Base-by-base conservation (phyloP, 495 filamentous ascomycete species). In the Jackrogersella multiformis region DNA sequence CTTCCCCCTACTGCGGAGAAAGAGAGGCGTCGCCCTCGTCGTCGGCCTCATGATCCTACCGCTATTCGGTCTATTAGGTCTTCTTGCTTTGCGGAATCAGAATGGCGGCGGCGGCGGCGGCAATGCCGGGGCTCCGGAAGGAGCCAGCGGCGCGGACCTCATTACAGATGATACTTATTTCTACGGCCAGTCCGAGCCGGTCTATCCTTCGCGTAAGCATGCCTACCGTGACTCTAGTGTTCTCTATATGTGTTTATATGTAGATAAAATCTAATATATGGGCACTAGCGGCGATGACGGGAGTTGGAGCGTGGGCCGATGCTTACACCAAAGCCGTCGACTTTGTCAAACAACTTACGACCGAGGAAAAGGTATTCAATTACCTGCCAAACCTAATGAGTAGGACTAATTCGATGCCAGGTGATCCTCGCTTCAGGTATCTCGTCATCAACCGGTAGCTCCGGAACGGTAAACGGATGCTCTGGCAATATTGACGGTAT, bases 121-220 rank as follows among this genome's bases (percentile, higher is more conserved):
- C 18, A 23, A 32, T 12, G 45, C 16, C 30, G 52, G 13, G 0
- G 39, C 21, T 38, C 28, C 12, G 20, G 34, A 34, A 65, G 66
- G 28, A 60, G 59, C 38, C 61, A 71, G 34, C 61, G 51, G 23
- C 39, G 64, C n/a, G 70, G 68, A 23, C 39, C 55, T 70, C 15
- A 79, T 86, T 41, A 77, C 66, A 2, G 68, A 74, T 34, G 84
- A 86, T 58, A 63, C 64, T 2, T 75, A 74, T 24, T 89, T 88
- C 8, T 81, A 86, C 64, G 86, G 78, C 20, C 77, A 82, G 64
- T 87, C 89, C 5, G 88, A 90, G 15, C 89, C 93, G 1, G 95
- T 90, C 83, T 97, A 96, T 74, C 93, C 94, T 0, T 80, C 91
- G 0, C 94, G 93, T 5, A 81, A 78, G n/a, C 93, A 93, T 34